Evolutionary conservation across 2,329 filamentous ascomycete species (phyloP).

Genomic region (Sarocladium brachiariae): DNA sequence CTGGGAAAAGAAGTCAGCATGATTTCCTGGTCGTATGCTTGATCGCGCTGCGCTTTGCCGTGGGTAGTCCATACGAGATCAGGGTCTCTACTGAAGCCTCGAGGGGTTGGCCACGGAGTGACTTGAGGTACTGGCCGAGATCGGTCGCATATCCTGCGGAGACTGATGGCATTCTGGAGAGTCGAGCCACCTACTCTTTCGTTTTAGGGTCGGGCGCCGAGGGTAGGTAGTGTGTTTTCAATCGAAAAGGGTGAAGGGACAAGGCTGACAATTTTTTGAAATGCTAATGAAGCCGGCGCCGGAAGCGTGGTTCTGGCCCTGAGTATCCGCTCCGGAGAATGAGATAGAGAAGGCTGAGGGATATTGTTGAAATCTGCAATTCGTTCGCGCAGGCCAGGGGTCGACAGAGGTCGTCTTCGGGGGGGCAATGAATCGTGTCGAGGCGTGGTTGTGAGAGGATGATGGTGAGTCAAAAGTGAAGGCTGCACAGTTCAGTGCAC

Average conservation of each 20-base stretch:
- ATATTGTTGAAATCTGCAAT: neutral
- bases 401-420: neutral
- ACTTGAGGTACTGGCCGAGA: constrained; percentile 71
- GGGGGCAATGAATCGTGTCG: constrained; percentile 1
- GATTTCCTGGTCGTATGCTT: neutral
- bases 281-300: constrained; percentile 7
- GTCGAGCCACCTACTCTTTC: constrained; percentile 5
- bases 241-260: neutral
- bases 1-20: constrained; percentile 33
- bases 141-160: constrained; percentile 53
- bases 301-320: neutral
- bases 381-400: neutral
- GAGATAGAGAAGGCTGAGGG: neutral
- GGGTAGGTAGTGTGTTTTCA: constrained; percentile 8
- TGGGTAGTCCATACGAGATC: constrained; percentile 60
- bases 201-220: constrained; percentile 7
- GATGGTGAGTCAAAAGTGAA: constrained; percentile 9
- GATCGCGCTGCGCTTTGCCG: neutral
- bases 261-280: neutral
- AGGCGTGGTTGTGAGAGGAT: neutral
- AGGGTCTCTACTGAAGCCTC: constrained; percentile 80
- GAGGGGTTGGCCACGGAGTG: constrained; percentile 66
- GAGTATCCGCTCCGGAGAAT: neutral
- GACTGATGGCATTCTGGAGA: constrained; percentile 27
- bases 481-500: neutral